Evolutionary conservation across 352 stramenopile genomes (phyloP).

Genomic region (Phytophthora quininea): DNA sequence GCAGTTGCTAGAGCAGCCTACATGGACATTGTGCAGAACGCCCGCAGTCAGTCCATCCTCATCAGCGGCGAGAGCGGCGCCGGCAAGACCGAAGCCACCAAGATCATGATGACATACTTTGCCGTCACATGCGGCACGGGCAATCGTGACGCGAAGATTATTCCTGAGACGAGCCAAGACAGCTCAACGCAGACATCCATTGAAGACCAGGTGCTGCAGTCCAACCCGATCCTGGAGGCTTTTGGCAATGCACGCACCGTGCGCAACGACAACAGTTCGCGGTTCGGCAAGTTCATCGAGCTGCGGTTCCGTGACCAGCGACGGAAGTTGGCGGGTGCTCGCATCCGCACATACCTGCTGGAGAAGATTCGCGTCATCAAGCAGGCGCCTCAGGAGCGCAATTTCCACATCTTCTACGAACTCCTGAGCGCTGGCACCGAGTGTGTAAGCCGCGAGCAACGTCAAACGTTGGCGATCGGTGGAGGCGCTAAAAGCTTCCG

Average conservation of each 20-base stretch:
- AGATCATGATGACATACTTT: conserved; percentile 92
- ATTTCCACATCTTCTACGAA: conserved; percentile 92
- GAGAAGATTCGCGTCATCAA: conserved; percentile 94
- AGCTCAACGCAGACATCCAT: conserved; percentile 44
- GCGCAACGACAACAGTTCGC: conserved; percentile 90
- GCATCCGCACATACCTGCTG: conserved; percentile 92
- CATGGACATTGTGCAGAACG: conserved; percentile 70
- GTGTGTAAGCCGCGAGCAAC: conserved; percentile 36
- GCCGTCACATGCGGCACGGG: conserved; percentile 63
- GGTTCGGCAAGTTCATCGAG: conserved; percentile 93
- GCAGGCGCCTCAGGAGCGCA: conserved; percentile 76
- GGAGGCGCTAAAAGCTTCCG: conserved; percentile 50
- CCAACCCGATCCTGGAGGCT: conserved; percentile 90
- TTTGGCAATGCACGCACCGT: conserved; percentile 90
- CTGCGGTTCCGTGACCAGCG: conserved; percentile 68
- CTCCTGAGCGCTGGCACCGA: conserved; percentile 53
- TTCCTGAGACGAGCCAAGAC: conserved; percentile 10
- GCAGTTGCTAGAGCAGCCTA: conserved; percentile 76
- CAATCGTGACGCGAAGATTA: conserved; percentile 16
- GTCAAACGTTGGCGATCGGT: conserved; percentile 43
- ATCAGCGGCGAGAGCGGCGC: conserved; percentile 88
- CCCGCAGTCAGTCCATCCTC: conserved; percentile 80
- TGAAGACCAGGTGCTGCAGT: conserved; percentile 88
- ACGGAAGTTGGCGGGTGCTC: conserved; percentile 60
- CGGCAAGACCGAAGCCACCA: conserved; percentile 90